phyloP scores from a whole-genome alignment of 2,329 filamentous ascomycete genomes.

The Aspergillus brasiliensis region DNA sequence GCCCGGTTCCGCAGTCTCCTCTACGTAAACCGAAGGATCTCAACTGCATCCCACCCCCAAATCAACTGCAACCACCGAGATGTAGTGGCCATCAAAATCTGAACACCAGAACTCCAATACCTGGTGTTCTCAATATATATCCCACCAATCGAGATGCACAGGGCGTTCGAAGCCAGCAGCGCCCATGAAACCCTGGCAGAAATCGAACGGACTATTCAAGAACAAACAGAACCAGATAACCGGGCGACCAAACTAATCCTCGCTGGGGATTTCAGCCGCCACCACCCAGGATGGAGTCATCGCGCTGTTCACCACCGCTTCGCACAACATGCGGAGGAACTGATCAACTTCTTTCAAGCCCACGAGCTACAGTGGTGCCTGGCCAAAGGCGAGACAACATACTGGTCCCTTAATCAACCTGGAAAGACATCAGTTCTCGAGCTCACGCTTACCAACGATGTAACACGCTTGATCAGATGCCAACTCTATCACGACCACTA shows the following conservation, averaged over 20 bases:
- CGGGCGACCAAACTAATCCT: constrained; percentile 13
- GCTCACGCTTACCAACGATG: constrained; percentile 19
- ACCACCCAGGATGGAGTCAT: constrained; percentile 16
- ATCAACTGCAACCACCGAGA: constrained; percentile 28
- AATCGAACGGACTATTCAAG: background rate
- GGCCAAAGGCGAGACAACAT: constrained; percentile 12
- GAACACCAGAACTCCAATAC: constrained; percentile 16
- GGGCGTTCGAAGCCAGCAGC: background rate
- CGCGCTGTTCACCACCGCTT: constrained; percentile 12
- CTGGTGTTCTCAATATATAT: constrained; percentile 26
- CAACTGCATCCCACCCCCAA: constrained; percentile 25
- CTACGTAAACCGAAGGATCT: constrained; percentile 28
- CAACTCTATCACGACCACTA: constrained; percentile 29
- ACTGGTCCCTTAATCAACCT: constrained; percentile 14
- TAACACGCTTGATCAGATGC: constrained; percentile 22
- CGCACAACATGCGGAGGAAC: constrained; percentile 12
- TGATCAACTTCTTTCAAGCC: constrained; percentile 14
- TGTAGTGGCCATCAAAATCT: constrained; percentile 24
- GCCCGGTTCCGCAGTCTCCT: constrained; percentile 25
- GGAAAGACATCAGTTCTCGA: constrained; percentile 18
- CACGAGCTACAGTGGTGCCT: constrained; percentile 13
- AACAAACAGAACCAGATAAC: background rate
- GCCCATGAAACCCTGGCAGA: constrained; percentile 5
- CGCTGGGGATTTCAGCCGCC: constrained; percentile 19
- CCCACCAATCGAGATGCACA: constrained; percentile 3